These are phyloP conservation scores for Malus orientalis DNA, from an alignment of 306 rosid species.

Conservation along the genomic window DNA sequence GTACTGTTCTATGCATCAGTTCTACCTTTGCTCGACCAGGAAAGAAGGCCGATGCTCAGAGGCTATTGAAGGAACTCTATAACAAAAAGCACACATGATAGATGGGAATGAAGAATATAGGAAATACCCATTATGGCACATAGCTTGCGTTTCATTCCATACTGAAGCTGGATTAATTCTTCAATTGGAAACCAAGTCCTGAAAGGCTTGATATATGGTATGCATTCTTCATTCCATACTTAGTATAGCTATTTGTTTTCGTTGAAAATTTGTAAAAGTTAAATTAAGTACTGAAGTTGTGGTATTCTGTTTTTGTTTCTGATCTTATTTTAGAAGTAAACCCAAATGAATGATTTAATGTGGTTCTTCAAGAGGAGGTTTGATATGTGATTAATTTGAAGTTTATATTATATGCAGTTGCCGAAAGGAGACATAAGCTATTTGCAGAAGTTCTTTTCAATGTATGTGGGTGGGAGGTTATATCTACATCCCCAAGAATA, in stretches of 20 bases:
- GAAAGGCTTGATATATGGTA: no score
- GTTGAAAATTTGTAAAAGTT: background rate
- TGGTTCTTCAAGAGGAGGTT: background rate
- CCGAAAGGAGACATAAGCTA: slow-evolving; percentile 93
- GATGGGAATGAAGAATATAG: no score
- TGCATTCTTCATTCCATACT: background rate
- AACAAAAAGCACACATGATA: background rate
- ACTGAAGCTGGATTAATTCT: no score
- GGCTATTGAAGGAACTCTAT: slow-evolving; percentile 47
- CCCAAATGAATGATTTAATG: background rate
- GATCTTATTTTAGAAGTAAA: no score
- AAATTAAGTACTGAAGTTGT: background rate
- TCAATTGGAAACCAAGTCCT: no score
- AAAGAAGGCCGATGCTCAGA: slow-evolving; percentile 56
- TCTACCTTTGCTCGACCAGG: slow-evolving; percentile 61
- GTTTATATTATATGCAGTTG: slow-evolving; percentile 41
- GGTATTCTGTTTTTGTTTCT: background rate
- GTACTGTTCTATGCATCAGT: slow-evolving; percentile 48
- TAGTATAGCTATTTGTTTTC: background rate
- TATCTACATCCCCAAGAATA: slow-evolving; percentile 91
- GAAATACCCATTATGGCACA: no score
- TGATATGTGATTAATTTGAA: slow-evolving; percentile 14
- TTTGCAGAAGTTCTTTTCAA: slow-evolving; percentile 82
- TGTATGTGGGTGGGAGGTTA: slow-evolving; percentile 80
- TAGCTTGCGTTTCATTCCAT: no score